phyloP scores from a whole-genome alignment of 805 yeast genomes.

The Ogataea ganodermae region DNA sequence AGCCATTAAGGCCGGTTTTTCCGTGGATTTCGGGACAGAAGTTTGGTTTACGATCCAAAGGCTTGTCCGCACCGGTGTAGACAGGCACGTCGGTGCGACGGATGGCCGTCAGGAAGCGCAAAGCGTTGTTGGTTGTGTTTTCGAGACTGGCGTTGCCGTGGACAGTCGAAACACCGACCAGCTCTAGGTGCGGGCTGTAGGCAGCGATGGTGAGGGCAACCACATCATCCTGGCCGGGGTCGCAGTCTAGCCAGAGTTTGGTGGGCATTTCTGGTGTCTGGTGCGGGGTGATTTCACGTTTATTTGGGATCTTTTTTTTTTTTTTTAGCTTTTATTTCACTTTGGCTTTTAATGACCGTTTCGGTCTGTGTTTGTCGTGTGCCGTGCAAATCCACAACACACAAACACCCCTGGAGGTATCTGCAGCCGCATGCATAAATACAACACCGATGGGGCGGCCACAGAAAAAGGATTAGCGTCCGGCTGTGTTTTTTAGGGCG shows the following conservation, averaged over 20 bases:
- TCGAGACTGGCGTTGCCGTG: slow-evolving; percentile 69
- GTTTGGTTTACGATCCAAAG: slow-evolving; percentile 51
- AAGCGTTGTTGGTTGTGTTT: slow-evolving; percentile 68
- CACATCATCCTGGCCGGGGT: slow-evolving; percentile 90
- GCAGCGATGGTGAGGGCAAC: slow-evolving; percentile 69
- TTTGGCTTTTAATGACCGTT: not conserved
- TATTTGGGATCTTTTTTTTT: not conserved
- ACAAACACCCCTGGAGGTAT: not conserved
- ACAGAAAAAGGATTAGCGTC: not conserved
- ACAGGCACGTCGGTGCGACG: slow-evolving; percentile 57
- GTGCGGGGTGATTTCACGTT: not conserved
- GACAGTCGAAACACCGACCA: slow-evolving; percentile 73
- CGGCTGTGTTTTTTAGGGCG: not conserved
- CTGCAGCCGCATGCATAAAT: not conserved
- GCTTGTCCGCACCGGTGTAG: slow-evolving; percentile 62
- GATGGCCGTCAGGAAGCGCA: slow-evolving; percentile 65
- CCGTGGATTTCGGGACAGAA: slow-evolving; percentile 74
- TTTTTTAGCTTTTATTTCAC: not conserved
- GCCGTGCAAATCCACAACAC: not conserved
- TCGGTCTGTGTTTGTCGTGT: not conserved
- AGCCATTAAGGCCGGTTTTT: slow-evolving; percentile 75
- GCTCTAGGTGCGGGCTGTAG: slow-evolving; percentile 56
- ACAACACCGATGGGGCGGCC: not conserved
- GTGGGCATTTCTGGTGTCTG: slow-evolving; percentile 29
- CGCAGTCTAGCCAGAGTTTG: slow-evolving; percentile 89